Percentiles rank a stretch among this genome's conserved stretches.
phyloP scores from a whole-genome alignment of 2,329 filamentous ascomycete genomes.

The Fusarium drepaniforme region DNA sequence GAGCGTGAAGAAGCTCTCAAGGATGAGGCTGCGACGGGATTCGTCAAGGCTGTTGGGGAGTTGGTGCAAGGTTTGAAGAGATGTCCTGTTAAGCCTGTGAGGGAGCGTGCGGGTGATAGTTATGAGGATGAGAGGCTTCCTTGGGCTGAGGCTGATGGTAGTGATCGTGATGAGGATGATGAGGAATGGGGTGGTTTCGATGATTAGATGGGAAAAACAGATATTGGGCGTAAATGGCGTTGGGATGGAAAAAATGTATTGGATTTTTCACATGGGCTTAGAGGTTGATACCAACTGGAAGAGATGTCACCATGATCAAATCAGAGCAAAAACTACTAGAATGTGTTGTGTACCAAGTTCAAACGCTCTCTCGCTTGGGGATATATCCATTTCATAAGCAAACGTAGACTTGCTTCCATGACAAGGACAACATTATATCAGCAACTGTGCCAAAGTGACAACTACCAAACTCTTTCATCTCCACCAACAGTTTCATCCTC shows the following conservation, averaged over 20 bases:
- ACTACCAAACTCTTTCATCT: slow-evolving; percentile 46
- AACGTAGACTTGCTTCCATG: slow-evolving; percentile 11
- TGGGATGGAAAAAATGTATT: slow-evolving; percentile 30
- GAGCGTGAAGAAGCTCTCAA: slow-evolving; percentile 74
- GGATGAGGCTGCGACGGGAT: slow-evolving; percentile 53
- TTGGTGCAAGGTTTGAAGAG: slow-evolving; percentile 68
- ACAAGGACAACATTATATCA: background rate
- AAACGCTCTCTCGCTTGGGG: slow-evolving; percentile 27
- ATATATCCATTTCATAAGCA: slow-evolving; percentile 36
- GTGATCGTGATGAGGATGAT: slow-evolving; percentile 51
- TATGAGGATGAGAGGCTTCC: slow-evolving; percentile 81
- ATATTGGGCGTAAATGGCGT: slow-evolving; percentile 41
- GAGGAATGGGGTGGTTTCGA: slow-evolving; percentile 78
- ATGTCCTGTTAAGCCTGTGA: slow-evolving; percentile 78
- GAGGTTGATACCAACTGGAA: slow-evolving; percentile 41
- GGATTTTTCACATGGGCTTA: slow-evolving; percentile 24
- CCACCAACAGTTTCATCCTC: slow-evolving; percentile 47
- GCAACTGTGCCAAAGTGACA: background rate
- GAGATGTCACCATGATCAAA: slow-evolving; percentile 34
- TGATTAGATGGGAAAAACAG: slow-evolving; percentile 58
- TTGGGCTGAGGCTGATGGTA: slow-evolving; percentile 58
- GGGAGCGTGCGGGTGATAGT: slow-evolving; percentile 76
- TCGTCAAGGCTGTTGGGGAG: slow-evolving; percentile 65
- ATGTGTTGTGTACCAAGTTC: background rate
- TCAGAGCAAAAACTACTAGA: slow-evolving; percentile 2